Conservation (phyloP, 2,329 filamentous ascomycete species). For the Bipolaris victoriae region DNA sequence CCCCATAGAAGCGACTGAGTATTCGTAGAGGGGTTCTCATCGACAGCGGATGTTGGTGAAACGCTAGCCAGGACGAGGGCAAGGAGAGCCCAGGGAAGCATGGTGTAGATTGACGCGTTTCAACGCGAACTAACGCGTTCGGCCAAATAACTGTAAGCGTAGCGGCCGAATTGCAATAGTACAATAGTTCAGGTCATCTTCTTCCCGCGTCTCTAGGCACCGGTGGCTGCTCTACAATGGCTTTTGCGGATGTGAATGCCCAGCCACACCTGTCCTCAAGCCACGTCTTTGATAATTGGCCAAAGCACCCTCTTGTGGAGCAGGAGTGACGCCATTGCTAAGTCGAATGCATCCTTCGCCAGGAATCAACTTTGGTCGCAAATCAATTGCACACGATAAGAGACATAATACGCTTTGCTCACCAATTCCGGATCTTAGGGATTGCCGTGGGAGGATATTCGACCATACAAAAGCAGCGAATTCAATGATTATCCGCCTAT, state of each 20-base stretch:
- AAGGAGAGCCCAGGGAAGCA: slow-evolving; percentile 28
- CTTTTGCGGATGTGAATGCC: slow-evolving; percentile 9
- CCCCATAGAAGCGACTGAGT: slow-evolving; percentile 95
- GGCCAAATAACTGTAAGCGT: slow-evolving; percentile 3
- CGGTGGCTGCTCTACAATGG: slow-evolving; percentile 9
- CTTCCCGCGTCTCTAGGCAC: slow-evolving; percentile 8
- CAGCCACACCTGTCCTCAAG: slow-evolving; percentile 5
- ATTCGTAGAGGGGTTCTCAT: slow-evolving; percentile 24
- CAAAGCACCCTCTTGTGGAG: neutral
- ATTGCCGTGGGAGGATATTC: neutral
- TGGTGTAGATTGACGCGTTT: slow-evolving; percentile 22
- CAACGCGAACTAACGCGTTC: slow-evolving; percentile 4
- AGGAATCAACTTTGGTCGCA: slow-evolving; percentile 1
- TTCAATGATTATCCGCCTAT: neutral
- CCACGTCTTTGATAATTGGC: slow-evolving; percentile 9
- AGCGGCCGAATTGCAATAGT: slow-evolving; percentile 16
- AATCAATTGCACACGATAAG: slow-evolving; percentile 19
- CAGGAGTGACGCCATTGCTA: slow-evolving; percentile 10
- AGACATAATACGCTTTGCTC: slow-evolving; percentile 23
- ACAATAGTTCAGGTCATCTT: slow-evolving; percentile 7
- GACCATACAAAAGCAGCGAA: neutral
- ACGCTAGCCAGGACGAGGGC: slow-evolving; percentile 24
- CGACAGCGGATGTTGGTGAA: slow-evolving; percentile 15
- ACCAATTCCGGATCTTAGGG: slow-evolving; percentile 9
- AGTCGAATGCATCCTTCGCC: neutral